These are phyloP conservation scores for Amanita thiersii DNA, from an alignment of 768 basidiomycete species.

Conservation along the genomic window DNA sequence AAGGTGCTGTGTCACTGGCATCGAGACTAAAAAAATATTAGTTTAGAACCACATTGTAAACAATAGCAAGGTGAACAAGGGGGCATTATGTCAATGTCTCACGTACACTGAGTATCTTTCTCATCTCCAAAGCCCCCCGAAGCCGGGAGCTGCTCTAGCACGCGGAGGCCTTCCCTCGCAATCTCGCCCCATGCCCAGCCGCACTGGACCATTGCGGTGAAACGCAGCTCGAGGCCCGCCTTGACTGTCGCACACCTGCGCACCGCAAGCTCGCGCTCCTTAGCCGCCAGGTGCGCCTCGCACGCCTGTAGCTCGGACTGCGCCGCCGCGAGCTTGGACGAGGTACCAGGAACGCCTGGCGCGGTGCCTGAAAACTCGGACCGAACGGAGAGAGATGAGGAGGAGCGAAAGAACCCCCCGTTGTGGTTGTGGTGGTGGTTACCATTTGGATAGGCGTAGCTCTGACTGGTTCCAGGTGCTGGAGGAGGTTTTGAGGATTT, in stretches of 20 bases:
- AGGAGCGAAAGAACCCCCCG: too few species aligned
- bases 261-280: conserved; percentile 55
- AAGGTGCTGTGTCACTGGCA: too few species aligned
- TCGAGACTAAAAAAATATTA: too few species aligned
- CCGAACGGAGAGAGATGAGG: conserved; percentile 32
- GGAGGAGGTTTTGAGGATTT: conserved; percentile 40
- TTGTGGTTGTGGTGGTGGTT: too few species aligned
- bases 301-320: conserved; percentile 80
- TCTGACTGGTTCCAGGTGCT: conserved; percentile 29
- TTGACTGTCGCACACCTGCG: conserved; percentile 47
- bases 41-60: not conserved
- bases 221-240: conserved; percentile 55
- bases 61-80: not conserved
- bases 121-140: too few species aligned
- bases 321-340: conserved; percentile 53
- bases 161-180: conserved; percentile 51
- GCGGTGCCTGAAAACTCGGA: conserved; percentile 19
- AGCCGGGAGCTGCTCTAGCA: conserved; percentile 23
- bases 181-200: conserved; percentile 62
- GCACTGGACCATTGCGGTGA: conserved; percentile 59
- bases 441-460: conserved; percentile 29
- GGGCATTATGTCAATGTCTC: too few species aligned
- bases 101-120: too few species aligned
- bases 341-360: conserved; percentile 17
- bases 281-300: conserved; percentile 61